Percentiles rank a stretch among this genome's conserved stretches.
phyloP scores from a whole-genome alignment of 202 grass and related monocot genomes.

The Sporobolus alterniflorus region DNA sequence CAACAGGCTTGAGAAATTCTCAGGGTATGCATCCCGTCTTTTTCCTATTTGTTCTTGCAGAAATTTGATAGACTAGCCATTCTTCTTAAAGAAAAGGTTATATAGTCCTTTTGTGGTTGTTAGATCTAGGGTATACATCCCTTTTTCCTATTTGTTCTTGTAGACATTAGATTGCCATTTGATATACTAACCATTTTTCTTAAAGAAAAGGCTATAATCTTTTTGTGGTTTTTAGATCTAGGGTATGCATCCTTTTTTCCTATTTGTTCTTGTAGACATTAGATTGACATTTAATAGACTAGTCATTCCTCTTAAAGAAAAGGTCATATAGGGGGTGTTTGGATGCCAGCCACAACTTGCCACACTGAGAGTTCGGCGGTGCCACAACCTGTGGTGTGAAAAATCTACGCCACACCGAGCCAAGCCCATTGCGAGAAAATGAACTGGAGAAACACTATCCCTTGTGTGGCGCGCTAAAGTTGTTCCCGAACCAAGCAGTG shows the following conservation, averaged over 20 bases:
- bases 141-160: constrained; percentile 35
- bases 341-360: too few relatives aligned
- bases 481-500: too few relatives aligned
- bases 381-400: too few relatives aligned
- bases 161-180: too few relatives aligned
- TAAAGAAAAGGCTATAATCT: not conserved
- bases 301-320: constrained; percentile 17
- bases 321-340: not conserved
- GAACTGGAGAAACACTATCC: too few relatives aligned
- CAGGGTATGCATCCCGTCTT: constrained; percentile 48
- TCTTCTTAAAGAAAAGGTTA: constrained; percentile 7
- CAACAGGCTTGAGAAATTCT: constrained; percentile 39
- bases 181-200: constrained; percentile 24
- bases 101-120: not conserved
- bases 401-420: too few relatives aligned
- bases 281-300: constrained; percentile 26
- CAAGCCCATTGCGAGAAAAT: too few relatives aligned
- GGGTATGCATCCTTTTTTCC: constrained; percentile 44
- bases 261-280: constrained; percentile 26
- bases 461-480: too few relatives aligned
- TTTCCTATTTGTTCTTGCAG: constrained; percentile 36
- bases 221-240: constrained; percentile 25
- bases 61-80: constrained; percentile 2
- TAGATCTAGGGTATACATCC: constrained; percentile 46
- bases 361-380: too few relatives aligned